Base-by-base conservation (phyloP, 192 early-diverging fungal species). In the Entomortierella parvispora region DNA sequence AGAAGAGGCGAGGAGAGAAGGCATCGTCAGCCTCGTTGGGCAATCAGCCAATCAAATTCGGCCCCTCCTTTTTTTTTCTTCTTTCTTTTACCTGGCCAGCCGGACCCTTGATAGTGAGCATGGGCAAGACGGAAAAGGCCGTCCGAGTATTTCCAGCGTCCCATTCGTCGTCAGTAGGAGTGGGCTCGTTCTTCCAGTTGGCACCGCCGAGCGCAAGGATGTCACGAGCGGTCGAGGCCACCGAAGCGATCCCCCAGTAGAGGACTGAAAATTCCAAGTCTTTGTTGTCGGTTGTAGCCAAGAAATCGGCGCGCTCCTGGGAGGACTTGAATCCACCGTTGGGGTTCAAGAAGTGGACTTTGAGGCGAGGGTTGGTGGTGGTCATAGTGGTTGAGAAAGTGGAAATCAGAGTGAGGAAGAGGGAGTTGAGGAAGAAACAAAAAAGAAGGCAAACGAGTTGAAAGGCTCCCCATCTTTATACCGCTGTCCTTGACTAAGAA, bases 211-310 rank as follows among this genome's bases (percentile, higher is more conserved):
- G 47, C 15, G 22, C 42, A 18, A 76, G 58, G 20, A 76, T 42
- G 12, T 75, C 71, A 2, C 71, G 17, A 15, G 37, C 22, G 18
- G 64, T 67, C 8, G 71, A 66, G 11, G 64, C 71, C 2, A 29
- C 50, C 20, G 71, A 56, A 42, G 58, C 56, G 20, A 75, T 61
- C 1, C 61, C 46, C 64, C 63, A 75, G 52, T 75, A 75, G 4
- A 28, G 12, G 2, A 62, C 32, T 1, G 33, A 56, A 34, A 65
- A 75, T 12, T 11, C 2, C 5, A 69, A 47, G 20, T 69, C 68
- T 43, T 69, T 69, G 42, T 61, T 58, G 11, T 69, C 68, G 23
- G 44, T 46, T 37, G 59, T 40, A 18, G 53, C 53, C 40, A 69
- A 28, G 26, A 69, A 3, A 2, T 28, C 25, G 0, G 43, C 15